Percentiles rank a stretch among this genome's conserved stretches.
These are phyloP conservation scores for Conticribra weissflogii DNA, from an alignment of 108 stramenopile species.

Conservation along the genomic window DNA sequence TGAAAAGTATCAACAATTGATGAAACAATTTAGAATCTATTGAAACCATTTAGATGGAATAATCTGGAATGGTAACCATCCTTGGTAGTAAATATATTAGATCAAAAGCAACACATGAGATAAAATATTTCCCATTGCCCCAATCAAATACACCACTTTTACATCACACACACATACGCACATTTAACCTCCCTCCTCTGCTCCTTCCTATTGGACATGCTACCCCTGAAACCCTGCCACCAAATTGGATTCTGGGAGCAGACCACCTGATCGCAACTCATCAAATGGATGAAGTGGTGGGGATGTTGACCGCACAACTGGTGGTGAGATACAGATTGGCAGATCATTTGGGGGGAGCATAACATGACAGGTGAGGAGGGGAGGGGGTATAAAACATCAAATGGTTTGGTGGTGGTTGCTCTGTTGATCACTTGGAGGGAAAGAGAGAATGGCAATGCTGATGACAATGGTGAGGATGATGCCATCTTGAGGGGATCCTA, in stretches of 20 bases:
- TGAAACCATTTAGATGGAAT: too few species aligned
- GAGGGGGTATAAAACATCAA: constrained; percentile 79
- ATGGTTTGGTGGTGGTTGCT: constrained; percentile 76
- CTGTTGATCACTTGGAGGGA: constrained; percentile 56
- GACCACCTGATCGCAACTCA: constrained; percentile 60
- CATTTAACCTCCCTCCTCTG: constrained; percentile 55
- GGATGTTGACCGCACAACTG: constrained; percentile 67
- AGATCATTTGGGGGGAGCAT: constrained; percentile 82
- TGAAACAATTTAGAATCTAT: too few species aligned
- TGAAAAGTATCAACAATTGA: too few species aligned
- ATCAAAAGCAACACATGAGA: too few species aligned
- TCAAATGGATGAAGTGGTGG: constrained; percentile 81
- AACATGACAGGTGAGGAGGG: constrained; percentile 65
- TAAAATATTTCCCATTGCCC: too few species aligned
- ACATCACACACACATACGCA: too few species aligned
- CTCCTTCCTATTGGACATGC: constrained; percentile 51
- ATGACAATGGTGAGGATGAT: too few species aligned
- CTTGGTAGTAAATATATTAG: too few species aligned
- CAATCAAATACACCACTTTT: too few species aligned
- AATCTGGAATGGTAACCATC: too few species aligned
- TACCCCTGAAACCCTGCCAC: constrained; percentile 61
- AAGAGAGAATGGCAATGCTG: constrained; percentile 32
- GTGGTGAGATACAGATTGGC: constrained; percentile 78
- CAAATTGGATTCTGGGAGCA: constrained; percentile 81
- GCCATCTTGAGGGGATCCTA: constrained; percentile 28